Conservation (phyloP, 352 stramenopile species). For the Phytophthora cryptogea region DNA sequence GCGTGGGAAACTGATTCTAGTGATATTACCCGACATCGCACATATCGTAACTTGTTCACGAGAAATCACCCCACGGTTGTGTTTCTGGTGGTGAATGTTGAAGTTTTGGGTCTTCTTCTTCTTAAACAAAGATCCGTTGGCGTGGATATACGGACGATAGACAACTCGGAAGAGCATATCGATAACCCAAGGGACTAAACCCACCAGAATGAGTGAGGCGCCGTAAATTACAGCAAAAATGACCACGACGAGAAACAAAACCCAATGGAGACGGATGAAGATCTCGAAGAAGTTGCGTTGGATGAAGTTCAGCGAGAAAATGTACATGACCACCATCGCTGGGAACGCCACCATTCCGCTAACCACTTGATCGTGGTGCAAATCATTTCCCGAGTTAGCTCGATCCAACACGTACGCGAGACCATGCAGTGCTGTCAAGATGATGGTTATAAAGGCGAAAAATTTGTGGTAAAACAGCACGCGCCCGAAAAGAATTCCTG, state of each 20-base stretch:
- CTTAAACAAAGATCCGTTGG: conserved; percentile 13
- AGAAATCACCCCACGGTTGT: conserved; percentile 12
- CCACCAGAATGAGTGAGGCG: conserved; percentile 28
- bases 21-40: conserved; percentile 19
- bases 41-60: conserved; percentile 14
- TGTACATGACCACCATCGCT: conserved; percentile 25
- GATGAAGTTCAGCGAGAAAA: conserved; percentile 33
- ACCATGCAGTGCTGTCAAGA: conserved; percentile 42
- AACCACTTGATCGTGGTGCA: conserved; percentile 8
- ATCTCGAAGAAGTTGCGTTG: conserved; percentile 48
- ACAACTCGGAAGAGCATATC: conserved; percentile 37
- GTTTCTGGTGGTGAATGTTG: background rate
- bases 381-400: background rate
- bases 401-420: conserved; percentile 35
- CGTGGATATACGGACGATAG: conserved; percentile 10
- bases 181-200: conserved; percentile 24
- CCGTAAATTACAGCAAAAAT: conserved; percentile 40
- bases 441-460: conserved; percentile 41
- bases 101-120: background rate
- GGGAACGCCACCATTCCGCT: conserved; percentile 26
- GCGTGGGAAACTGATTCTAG: conserved; percentile 39
- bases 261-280: conserved; percentile 44
- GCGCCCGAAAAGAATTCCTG: conserved; percentile 55
- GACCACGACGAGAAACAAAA: conserved; percentile 44
- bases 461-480: conserved; percentile 63